A percentile compares a stretch with the other conserved stretches of the same genome.
phyloP scores from a whole-genome alignment of 2,329 filamentous ascomycete species.

The Aspergillus caelatus region DNA sequence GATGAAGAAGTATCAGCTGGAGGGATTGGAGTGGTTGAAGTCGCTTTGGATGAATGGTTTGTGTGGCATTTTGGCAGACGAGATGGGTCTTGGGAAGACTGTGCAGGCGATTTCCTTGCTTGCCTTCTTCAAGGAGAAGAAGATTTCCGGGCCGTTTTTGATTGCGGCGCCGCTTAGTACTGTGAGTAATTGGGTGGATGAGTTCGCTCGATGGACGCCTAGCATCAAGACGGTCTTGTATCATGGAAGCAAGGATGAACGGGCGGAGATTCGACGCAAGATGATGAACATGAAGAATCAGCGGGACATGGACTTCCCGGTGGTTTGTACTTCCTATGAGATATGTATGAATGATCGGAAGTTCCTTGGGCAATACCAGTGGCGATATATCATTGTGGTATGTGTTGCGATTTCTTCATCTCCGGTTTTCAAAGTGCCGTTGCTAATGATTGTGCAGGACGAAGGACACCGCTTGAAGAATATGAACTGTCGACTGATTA shows the following conservation, averaged over 20 bases:
- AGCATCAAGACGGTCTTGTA: conserved; percentile 87
- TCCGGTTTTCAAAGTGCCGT: background rate
- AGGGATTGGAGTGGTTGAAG: conserved; percentile 91
- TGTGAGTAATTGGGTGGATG: conserved; percentile 92
- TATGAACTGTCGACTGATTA: conserved; percentile 87
- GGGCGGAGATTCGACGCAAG: conserved; percentile 74
- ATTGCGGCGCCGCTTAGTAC: conserved; percentile 91
- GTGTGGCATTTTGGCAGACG: conserved; percentile 88
- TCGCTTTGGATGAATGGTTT: conserved; percentile 84
- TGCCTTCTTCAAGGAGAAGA: conserved; percentile 83
- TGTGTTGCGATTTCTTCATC: conserved; percentile 12
- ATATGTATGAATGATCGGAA: conserved; percentile 91
- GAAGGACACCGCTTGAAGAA: conserved; percentile 98
- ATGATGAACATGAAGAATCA: conserved; percentile 69
- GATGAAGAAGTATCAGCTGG: conserved; percentile 93
- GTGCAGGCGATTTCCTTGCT: conserved; percentile 88
- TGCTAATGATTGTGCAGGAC: conserved; percentile 58
- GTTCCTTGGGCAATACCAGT: conserved; percentile 78
- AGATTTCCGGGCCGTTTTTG: conserved; percentile 84
- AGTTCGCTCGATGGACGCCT: conserved; percentile 89
- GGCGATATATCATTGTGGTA: conserved; percentile 97
- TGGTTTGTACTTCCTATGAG: conserved; percentile 94
- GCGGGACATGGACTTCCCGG: conserved; percentile 73
- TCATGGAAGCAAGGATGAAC: conserved; percentile 78
- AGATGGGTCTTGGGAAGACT: conserved; percentile 94